A percentile compares a stretch with the other conserved stretches of the same genome.
phyloP scores from a whole-genome alignment of 805 yeast genomes.

The Metschnikowia gruessii region DNA sequence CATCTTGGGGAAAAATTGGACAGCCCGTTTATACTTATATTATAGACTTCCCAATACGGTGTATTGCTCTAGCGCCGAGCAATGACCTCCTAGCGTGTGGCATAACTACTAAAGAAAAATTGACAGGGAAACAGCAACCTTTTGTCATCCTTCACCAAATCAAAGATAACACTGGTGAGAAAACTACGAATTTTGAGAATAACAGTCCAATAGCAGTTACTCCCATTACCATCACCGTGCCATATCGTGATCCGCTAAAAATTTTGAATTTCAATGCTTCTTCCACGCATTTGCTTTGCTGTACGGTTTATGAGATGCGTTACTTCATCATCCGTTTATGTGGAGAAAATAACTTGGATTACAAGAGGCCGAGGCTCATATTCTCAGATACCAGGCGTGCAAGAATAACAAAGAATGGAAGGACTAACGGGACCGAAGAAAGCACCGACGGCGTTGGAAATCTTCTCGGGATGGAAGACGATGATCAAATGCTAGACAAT shows the following conservation, averaged over 20 bases:
- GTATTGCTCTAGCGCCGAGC: slow-evolving; percentile 66
- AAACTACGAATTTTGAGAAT: neutral
- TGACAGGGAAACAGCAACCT: slow-evolving; percentile 70
- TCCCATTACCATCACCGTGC: slow-evolving; percentile 73
- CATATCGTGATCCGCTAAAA: slow-evolving; percentile 83
- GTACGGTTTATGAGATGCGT: slow-evolving; percentile 74
- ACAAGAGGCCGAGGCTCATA: slow-evolving; percentile 37
- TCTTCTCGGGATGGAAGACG: slow-evolving; percentile 14
- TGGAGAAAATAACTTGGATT: slow-evolving; percentile 44
- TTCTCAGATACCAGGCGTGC: slow-evolving; percentile 31
- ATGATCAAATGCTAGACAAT: slow-evolving; percentile 53
- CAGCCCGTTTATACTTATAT: slow-evolving; percentile 63
- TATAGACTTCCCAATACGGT: slow-evolving; percentile 73
- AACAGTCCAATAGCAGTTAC: slow-evolving; percentile 34
- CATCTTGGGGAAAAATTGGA: slow-evolving; percentile 39
- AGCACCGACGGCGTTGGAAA: slow-evolving; percentile 11
- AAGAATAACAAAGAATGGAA: neutral
- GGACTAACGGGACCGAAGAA: slow-evolving; percentile 12
- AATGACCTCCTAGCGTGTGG: slow-evolving; percentile 74
- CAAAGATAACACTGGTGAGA: slow-evolving; percentile 1
- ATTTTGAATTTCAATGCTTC: slow-evolving; percentile 69
- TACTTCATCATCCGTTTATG: slow-evolving; percentile 70
- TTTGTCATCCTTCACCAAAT: slow-evolving; percentile 59
- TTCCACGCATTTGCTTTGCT: slow-evolving; percentile 67
- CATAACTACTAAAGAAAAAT: slow-evolving; percentile 73